phyloP scores from a whole-genome alignment of 805 yeast species.

The Metschnikowia arizonensis region DNA sequence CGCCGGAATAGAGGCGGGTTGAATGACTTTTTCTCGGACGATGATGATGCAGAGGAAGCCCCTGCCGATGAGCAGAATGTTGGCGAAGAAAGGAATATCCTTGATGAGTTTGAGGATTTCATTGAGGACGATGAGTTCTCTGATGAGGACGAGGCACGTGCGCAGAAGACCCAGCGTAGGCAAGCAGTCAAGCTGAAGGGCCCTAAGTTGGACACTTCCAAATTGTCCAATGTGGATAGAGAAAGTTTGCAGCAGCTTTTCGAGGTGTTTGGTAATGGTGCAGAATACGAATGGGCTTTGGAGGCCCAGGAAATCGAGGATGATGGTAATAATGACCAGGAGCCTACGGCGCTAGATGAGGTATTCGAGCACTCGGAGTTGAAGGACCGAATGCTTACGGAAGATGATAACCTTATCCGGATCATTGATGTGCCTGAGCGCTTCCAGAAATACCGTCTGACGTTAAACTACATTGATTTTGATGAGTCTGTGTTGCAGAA shows the following conservation, averaged over 20 bases:
- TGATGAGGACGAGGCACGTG: slow-evolving; percentile 60
- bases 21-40: slow-evolving; percentile 69
- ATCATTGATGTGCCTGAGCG: slow-evolving; percentile 87
- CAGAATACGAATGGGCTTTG: slow-evolving; percentile 96
- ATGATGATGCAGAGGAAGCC: slow-evolving; percentile 25
- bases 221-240: slow-evolving; percentile 66
- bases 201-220: slow-evolving; percentile 52
- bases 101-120: slow-evolving; percentile 92
- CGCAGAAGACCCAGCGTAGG: slow-evolving; percentile 30
- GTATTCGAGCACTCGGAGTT: slow-evolving; percentile 94
- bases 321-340: slow-evolving; percentile 50
- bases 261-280: slow-evolving; percentile 96
- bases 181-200: slow-evolving; percentile 32
- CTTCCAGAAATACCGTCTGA: slow-evolving; percentile 70
- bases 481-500: slow-evolving; percentile 61
- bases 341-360: slow-evolving; percentile 66
- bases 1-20: slow-evolving; percentile 36
- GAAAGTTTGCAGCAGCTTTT: slow-evolving; percentile 89
- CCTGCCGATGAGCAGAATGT: slow-evolving; percentile 7
- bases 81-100: slow-evolving; percentile 32
- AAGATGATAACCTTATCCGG: slow-evolving; percentile 84
- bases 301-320: slow-evolving; percentile 77
- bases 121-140: slow-evolving; percentile 96
- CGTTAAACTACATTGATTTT: slow-evolving; percentile 64
- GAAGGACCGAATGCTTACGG: slow-evolving; percentile 85